A percentile compares a stretch with the other conserved stretches of the same genome.
Conservation (phyloP, 2,329 filamentous ascomycete species). For the Knufia petricola region DNA sequence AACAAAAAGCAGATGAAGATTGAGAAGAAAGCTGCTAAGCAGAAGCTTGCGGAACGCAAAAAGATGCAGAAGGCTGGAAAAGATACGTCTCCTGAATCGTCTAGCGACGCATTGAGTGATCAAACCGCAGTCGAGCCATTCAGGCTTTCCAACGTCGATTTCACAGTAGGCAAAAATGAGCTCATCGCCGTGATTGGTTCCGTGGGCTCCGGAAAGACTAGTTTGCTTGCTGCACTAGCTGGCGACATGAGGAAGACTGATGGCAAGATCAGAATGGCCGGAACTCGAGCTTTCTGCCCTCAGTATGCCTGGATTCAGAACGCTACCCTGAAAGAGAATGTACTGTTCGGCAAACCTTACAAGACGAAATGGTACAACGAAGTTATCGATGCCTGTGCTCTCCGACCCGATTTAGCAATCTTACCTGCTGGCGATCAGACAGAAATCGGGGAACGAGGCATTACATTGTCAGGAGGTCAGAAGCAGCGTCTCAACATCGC, state of each 20-base stretch:
- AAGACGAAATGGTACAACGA: conserved; percentile 69
- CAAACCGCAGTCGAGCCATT: conserved; percentile 30
- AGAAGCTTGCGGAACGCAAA: conserved; percentile 35
- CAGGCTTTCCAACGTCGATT: conserved; percentile 30
- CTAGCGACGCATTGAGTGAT: conserved; percentile 21
- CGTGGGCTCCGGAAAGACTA: conserved; percentile 87
- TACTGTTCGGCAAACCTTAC: conserved; percentile 74
- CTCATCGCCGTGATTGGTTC: conserved; percentile 70
- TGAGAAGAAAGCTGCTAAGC: conserved; percentile 38
- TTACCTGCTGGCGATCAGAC: conserved; percentile 81
- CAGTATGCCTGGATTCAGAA: conserved; percentile 99
- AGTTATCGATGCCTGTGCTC: conserved; percentile 77
- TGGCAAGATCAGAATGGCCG: conserved; percentile 66
- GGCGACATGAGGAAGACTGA: conserved; percentile 84
- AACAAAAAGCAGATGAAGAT: conserved; percentile 29
- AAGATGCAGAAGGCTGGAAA: conserved; percentile 25
- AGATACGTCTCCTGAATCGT: conserved; percentile 19
- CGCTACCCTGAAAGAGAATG: conserved; percentile 75
- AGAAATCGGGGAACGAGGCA: conserved; percentile 90
- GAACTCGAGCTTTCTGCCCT: conserved; percentile 78
- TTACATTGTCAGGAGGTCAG: conserved; percentile 89
- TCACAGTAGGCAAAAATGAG: conserved; percentile 38
- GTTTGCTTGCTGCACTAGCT: conserved; percentile 75
- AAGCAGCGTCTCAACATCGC: conserved; percentile 95
- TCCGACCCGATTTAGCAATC: conserved; percentile 81